Conservation (phyloP, 192 early-diverging fungal species). For the Neocallimastix lanati region DNA sequence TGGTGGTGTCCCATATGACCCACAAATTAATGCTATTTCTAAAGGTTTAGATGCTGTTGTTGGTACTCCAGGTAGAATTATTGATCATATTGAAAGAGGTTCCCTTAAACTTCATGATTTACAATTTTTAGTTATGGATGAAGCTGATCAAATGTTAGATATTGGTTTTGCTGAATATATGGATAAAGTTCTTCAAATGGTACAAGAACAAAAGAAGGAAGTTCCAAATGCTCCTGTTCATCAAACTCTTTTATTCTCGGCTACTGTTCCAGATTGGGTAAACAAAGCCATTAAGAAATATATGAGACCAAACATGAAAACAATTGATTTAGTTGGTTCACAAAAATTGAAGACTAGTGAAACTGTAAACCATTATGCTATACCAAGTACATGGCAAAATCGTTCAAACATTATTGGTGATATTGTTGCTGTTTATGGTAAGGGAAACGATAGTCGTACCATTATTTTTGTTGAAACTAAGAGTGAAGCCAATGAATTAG, state of each 20-base stretch:
- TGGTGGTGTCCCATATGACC: constrained; percentile 69
- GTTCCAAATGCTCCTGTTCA: constrained; percentile 9
- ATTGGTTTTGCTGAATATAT: constrained; percentile 71
- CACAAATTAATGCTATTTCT: constrained; percentile 24
- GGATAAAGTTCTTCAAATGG: constrained; percentile 52
- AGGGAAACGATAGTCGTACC: constrained; percentile 36
- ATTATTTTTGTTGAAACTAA: constrained; percentile 95
- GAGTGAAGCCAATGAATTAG: constrained; percentile 67
- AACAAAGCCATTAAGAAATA: constrained; percentile 29
- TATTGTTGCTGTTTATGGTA: constrained; percentile 77
- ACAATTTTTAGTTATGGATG: constrained; percentile 1
- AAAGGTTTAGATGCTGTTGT: constrained; percentile 17
- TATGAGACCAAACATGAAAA: constrained; percentile 34
- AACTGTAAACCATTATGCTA: constrained; percentile 66
- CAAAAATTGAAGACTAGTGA: constrained; percentile 78
- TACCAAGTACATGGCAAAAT: constrained; percentile 74
- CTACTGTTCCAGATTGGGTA: constrained; percentile 68
- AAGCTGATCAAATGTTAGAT: constrained; percentile 18
- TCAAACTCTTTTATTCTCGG: constrained; percentile 70
- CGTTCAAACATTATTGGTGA: constrained; percentile 83
- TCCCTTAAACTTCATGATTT: constrained; percentile 49
- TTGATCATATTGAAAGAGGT: constrained; percentile 58
- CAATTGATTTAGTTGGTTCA: constrained; percentile 65
- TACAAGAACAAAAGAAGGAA: constrained; percentile 57
- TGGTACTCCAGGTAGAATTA: constrained; percentile 3